A percentile compares a stretch with the other conserved stretches of the same genome.
Conservation (phyloP, 306 rosid genomes). For the Ziziphus jujuba region DNA sequence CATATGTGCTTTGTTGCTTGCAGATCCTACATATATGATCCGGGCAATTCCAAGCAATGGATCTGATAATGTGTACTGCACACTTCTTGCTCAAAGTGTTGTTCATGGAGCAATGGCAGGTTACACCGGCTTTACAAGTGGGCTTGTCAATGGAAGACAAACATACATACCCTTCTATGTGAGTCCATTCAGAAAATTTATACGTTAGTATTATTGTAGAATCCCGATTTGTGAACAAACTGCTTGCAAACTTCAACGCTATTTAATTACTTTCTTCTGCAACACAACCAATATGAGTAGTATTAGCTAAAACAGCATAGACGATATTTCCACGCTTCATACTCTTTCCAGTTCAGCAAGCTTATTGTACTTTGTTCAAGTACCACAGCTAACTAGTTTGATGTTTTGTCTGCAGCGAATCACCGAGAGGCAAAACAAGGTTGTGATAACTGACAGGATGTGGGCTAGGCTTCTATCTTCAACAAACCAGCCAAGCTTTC, state of each 20-base stretch:
- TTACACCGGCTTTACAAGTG: slow-evolving; percentile 76
- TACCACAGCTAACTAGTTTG: slow-evolving; percentile 8
- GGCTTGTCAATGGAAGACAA: slow-evolving; percentile 90
- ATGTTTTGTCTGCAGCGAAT: slow-evolving; percentile 54
- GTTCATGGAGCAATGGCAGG: slow-evolving; percentile 99
- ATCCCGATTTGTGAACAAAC: no score
- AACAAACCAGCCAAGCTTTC: slow-evolving; percentile 89
- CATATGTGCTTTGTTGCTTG: slow-evolving; percentile 11
- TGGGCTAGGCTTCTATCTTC: slow-evolving; percentile 98
- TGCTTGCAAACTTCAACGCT: no score
- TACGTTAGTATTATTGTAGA: background rate
- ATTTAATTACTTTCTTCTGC: no score
- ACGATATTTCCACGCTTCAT: background rate
- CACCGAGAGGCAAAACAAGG: slow-evolving; percentile 60
- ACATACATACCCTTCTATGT: slow-evolving; percentile 84
- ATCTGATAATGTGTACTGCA: slow-evolving; percentile 88
- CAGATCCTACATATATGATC: slow-evolving; percentile 98
- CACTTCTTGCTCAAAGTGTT: slow-evolving; percentile 93
- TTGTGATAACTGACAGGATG: slow-evolving; percentile 94
- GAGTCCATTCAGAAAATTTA: slow-evolving; percentile 29
- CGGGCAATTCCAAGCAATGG: slow-evolving; percentile 93
- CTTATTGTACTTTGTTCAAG: background rate
- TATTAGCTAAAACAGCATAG: background rate
- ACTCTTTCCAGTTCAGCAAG: background rate
- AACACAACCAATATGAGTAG: no score